A percentile compares a stretch with the other conserved stretches of the same genome.
Evolutionary conservation across 768 basidiomycete genomes (phyloP).

Genomic region (Calocybe cyanea): DNA sequence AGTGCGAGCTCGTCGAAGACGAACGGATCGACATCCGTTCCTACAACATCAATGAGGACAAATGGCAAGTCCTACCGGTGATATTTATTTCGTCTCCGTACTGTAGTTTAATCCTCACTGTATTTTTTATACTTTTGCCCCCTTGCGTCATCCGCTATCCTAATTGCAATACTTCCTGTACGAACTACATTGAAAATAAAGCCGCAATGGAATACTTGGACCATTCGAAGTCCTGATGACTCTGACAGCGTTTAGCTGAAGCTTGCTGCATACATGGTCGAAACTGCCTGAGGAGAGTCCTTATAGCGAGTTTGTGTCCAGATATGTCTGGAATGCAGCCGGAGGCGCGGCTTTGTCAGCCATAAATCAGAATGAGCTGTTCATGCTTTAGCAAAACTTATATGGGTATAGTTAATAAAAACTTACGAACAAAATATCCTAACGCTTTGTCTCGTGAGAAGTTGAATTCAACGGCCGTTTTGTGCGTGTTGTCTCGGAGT

Average conservation of each 20-base stretch:
- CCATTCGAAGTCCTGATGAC: too few relatives aligned
- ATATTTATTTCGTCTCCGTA: conserved; percentile 19
- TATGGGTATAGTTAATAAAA: not conserved
- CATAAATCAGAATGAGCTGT: not conserved
- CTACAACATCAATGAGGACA: conserved; percentile 42
- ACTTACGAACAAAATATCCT: conserved; percentile 14
- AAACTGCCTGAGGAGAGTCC: too few relatives aligned
- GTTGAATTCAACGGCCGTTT: conserved; percentile 26
- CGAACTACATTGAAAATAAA: not conserved
- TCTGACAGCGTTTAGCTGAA: too few relatives aligned
- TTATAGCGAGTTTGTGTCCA: not conserved
- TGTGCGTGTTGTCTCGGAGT: conserved; percentile 7
- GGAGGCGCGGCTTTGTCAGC: not conserved
- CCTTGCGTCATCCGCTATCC: conserved; percentile 19
- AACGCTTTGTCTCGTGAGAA: conserved; percentile 31
- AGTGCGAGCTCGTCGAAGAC: conserved; percentile 43
- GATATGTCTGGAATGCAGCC: not conserved
- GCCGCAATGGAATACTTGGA: too few relatives aligned
- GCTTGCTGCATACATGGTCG: too few relatives aligned
- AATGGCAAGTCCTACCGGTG: conserved; percentile 64
- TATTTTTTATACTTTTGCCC: conserved; percentile 19
- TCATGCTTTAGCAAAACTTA: too few relatives aligned
- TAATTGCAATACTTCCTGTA: conserved; percentile 12
- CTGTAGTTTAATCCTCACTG: conserved; percentile 10
- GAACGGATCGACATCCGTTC: conserved; percentile 45